A percentile compares a stretch with the other conserved stretches of the same genome.
Evolutionary conservation across 495 filamentous ascomycete genomes (phyloP).

Genomic region (Podospora appendiculata): DNA sequence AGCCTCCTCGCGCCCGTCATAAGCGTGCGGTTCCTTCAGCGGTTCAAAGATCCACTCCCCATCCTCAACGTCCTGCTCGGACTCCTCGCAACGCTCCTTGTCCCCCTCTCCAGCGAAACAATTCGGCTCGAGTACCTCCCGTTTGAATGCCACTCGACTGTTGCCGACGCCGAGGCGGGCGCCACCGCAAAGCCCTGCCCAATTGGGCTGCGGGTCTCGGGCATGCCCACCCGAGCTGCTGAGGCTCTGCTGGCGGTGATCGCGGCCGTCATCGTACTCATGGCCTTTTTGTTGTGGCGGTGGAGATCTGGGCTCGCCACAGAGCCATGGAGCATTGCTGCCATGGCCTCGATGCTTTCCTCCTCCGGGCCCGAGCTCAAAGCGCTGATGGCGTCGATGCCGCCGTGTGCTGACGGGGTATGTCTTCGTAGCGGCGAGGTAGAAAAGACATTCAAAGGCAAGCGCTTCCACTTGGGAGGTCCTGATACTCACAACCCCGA

Average conservation of each 20-base stretch:
- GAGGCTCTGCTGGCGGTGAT: background rate
- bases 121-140: background rate
- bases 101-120: background rate
- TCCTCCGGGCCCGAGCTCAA: background rate
- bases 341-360: background rate
- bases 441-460: background rate
- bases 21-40: background rate
- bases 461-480: background rate
- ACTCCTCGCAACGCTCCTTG: background rate
- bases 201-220: background rate
- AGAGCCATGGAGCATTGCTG: constrained; percentile 1
- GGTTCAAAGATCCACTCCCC: background rate
- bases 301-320: background rate
- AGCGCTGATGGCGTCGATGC: no score
- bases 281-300: background rate
- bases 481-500: background rate
- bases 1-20: background rate
- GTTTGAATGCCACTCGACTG: background rate
- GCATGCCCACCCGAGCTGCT: background rate
- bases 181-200: background rate
- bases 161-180: no score
- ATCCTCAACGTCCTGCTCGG: background rate
- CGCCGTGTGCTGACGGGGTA: background rate
- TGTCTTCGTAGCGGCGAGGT: background rate
- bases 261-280: background rate